Conservation (phyloP, 2,329 filamentous ascomycete species). For the Nemania serpens region DNA sequence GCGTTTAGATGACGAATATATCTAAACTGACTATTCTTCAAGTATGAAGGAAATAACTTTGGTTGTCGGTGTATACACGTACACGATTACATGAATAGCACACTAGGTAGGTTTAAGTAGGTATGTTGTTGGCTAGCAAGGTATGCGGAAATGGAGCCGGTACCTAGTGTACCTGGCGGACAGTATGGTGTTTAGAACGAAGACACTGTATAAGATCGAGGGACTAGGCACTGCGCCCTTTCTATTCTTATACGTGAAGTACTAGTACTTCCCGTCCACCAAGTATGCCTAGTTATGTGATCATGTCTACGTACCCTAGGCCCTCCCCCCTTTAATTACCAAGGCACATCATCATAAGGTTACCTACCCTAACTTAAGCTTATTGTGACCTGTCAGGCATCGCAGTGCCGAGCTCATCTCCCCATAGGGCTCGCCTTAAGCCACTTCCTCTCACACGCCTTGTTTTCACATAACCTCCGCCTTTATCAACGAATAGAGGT, state of each 20-base stretch:
- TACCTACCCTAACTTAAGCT: constrained; percentile 21
- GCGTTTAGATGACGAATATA: background rate
- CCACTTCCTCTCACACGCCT: constrained; percentile 3
- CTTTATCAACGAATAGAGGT: no score
- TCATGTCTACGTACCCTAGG: constrained; percentile 9
- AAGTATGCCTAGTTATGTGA: background rate
- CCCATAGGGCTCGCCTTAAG: background rate
- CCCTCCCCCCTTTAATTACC: no score
- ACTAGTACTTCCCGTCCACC: constrained; percentile 2
- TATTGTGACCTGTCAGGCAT: constrained; percentile 11
- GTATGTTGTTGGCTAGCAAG: no score
- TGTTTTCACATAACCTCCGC: no score
- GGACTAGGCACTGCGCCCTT: constrained; percentile 5
- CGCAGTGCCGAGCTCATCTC: constrained; percentile 12
- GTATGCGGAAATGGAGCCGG: no score
- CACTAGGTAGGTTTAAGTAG: no score
- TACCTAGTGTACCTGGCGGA: no score
- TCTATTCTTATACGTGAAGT: constrained; percentile 26
- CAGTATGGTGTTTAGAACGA: background rate
- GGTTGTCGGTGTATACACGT: no score
- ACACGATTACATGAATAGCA: no score
- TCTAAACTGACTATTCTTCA: no score
- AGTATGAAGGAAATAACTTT: no score
- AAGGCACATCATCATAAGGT: background rate
- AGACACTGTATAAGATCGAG: constrained; percentile 18